Conservation (phyloP, 163 green algal genomes). For the Dunaliella salina region DNA sequence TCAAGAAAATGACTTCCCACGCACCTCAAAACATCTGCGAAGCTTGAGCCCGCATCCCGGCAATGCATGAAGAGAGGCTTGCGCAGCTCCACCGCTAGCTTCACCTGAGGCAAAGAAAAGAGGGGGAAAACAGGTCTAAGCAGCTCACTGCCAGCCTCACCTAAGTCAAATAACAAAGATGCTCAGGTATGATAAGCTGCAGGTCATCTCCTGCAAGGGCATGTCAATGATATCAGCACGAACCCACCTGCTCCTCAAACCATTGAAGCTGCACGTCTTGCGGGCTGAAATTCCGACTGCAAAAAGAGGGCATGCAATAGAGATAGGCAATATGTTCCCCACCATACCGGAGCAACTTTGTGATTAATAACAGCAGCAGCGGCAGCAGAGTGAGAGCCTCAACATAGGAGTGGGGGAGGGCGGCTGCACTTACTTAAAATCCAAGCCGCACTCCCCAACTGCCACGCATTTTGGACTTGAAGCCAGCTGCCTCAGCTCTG, state of each 20-base stretch:
- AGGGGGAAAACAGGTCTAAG: slow-evolving; percentile 69
- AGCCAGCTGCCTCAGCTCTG: slow-evolving; percentile 44
- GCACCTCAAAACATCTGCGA: slow-evolving; percentile 53
- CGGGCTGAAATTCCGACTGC: slow-evolving; percentile 63
- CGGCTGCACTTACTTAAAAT: slow-evolving; percentile 56
- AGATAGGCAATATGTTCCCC: no score
- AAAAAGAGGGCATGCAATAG: neutral
- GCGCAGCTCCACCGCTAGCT: slow-evolving; percentile 38
- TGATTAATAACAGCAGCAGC: no score
- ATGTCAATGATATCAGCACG: neutral
- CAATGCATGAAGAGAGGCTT: slow-evolving; percentile 80
- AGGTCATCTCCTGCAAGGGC: neutral
- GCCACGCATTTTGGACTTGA: slow-evolving; percentile 21
- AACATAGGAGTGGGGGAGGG: no score
- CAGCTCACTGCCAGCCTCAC: slow-evolving; percentile 40
- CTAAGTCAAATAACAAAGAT: slow-evolving; percentile 7
- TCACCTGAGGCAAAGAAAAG: slow-evolving; percentile 17
- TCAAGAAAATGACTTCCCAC: neutral
- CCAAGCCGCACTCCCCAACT: slow-evolving; percentile 67
- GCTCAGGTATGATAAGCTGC: neutral
- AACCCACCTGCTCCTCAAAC: slow-evolving; percentile 56
- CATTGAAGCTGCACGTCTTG: slow-evolving; percentile 61
- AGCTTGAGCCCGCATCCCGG: slow-evolving; percentile 48
- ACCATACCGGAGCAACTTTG: no score
- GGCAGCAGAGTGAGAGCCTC: no score